Evolutionary conservation across 2,329 filamentous ascomycete species (phyloP), one percentile per base, ranked within the genome.

Genomic region (Penicillium sp.): DNA sequence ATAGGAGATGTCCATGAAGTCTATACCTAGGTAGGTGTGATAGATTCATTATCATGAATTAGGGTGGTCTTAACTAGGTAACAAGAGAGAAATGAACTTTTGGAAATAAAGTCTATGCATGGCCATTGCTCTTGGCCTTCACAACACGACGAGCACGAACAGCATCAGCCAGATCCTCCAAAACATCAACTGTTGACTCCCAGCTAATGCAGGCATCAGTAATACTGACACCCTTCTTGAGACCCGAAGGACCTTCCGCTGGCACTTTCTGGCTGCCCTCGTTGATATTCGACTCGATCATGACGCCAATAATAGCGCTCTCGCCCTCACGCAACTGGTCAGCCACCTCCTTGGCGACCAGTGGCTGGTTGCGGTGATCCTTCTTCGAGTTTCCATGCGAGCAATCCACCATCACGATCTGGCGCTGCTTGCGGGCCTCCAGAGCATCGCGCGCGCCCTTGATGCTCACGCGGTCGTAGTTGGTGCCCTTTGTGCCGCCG

Each of bases 221-320:
- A 76, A 97, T 97, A 74, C 88, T 93, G 68, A 97, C 89, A 64
- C 92, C 92, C 77, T 90, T 91, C 80, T 91, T 90, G 52, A 97
- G 81, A 7, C 76, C 89, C 1, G 84, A 73, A 7, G 89, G 88
- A 8, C 92, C 93, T 74, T 95, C 90, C 1, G 86, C 74, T 0
- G 91, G 91, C 1, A 96, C 90, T 79, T 96, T 96, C 71, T 91
- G 88, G 80, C 87, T 90, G 66, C 84, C 86, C 77, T 96, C 94
- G 74, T 93, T 86, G 81, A 97, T 93, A 77, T 97, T 93, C 69
- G 91, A 96, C 80, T 99, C 93, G 66, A 99, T 96, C 93, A 99
- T 99, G 70, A 97, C 91, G 71, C 92, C 94, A 63, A 97, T 84
- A 66, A 99, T 96, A 62, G 85, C 87, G 58, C 84, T 87, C 79